phyloP scores from a whole-genome alignment of 2,329 filamentous ascomycete genomes.

The Hypocrella siamensis region DNA sequence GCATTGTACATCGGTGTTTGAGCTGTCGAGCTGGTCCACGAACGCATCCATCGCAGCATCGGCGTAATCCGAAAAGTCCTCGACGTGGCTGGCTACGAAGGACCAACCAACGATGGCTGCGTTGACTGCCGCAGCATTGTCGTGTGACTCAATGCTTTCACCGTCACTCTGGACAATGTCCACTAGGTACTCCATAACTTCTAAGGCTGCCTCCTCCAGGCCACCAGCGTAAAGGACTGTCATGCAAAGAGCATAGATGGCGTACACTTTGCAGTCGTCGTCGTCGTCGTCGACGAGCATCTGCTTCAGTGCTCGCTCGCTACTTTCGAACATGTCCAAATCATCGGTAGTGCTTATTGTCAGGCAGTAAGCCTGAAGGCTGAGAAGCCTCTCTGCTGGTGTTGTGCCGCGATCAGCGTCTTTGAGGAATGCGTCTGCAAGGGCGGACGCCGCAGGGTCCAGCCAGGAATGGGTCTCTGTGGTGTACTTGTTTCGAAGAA shows the following conservation, averaged over 20 bases:
- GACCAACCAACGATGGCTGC: conserved; percentile 68
- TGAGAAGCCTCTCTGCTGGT: conserved; percentile 52
- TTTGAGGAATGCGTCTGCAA: conserved; percentile 51
- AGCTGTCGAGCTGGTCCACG: conserved; percentile 70
- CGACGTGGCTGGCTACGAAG: conserved; percentile 61
- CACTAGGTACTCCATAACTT: conserved; percentile 59
- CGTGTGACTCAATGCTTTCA: conserved; percentile 51
- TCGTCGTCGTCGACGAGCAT: conserved; percentile 40
- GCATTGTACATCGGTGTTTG: conserved; percentile 56
- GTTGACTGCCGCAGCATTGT: conserved; percentile 54
- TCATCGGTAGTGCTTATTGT: conserved; percentile 56
- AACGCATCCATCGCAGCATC: conserved; percentile 65
- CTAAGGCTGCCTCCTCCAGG: conserved; percentile 47
- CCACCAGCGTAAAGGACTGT: conserved; percentile 64
- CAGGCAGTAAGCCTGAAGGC: conserved; percentile 55
- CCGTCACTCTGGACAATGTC: conserved; percentile 73
- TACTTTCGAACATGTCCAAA: conserved; percentile 15
- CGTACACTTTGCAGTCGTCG: conserved; percentile 47
- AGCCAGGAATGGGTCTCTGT: conserved; percentile 24
- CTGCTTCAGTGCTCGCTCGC: conserved; percentile 15
- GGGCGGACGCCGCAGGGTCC: conserved; percentile 38
- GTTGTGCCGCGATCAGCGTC: conserved; percentile 55
- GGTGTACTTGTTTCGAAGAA: conserved; percentile 35
- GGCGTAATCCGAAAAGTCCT: conserved; percentile 57
- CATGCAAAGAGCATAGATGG: conserved; percentile 60